Percentiles rank a stretch among this genome's conserved stretches.
Evolutionary conservation across 2,329 filamentous ascomycete species (phyloP).

Genomic region (Cercospora sp.): DNA sequence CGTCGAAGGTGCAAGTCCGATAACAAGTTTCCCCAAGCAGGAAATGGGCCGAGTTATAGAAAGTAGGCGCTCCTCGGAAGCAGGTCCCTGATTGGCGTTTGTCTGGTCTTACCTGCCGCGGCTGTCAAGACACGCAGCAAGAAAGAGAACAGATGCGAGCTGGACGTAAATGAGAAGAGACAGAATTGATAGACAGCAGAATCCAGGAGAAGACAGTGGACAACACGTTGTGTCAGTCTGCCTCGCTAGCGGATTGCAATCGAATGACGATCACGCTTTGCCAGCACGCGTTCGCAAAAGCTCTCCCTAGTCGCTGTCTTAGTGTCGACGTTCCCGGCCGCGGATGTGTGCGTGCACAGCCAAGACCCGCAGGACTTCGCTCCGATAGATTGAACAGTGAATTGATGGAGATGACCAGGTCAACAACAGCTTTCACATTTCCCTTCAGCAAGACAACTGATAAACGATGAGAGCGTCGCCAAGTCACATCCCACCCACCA

Average conservation of each 20-base stretch:
- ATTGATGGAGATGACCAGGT: background rate
- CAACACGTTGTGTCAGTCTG: background rate
- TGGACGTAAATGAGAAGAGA: background rate
- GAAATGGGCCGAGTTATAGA: background rate
- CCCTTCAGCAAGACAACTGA: background rate
- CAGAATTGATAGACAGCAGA: background rate
- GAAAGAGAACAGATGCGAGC: background rate
- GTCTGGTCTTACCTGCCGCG: background rate
- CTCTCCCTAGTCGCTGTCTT: background rate
- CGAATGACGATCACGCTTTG: slow-evolving; percentile 4
- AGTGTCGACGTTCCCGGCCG: background rate
- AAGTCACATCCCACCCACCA: background rate
- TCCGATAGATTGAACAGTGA: background rate
- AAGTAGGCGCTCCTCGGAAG: background rate
- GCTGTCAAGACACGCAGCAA: background rate
- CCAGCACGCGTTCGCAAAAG: background rate
- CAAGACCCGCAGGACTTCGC: background rate
- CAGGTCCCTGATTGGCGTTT: background rate
- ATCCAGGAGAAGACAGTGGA: slow-evolving; percentile 2
- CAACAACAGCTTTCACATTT: background rate
- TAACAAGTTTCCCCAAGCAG: background rate
- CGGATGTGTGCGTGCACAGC: background rate
- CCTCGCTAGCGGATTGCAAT: background rate
- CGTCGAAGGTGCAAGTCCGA: background rate
- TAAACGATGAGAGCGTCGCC: background rate